Percentiles rank a stretch among this genome's conserved stretches.
Evolutionary conservation across 2,329 filamentous ascomycete species (phyloP).

Genomic region (Botryotinia calthae): DNA sequence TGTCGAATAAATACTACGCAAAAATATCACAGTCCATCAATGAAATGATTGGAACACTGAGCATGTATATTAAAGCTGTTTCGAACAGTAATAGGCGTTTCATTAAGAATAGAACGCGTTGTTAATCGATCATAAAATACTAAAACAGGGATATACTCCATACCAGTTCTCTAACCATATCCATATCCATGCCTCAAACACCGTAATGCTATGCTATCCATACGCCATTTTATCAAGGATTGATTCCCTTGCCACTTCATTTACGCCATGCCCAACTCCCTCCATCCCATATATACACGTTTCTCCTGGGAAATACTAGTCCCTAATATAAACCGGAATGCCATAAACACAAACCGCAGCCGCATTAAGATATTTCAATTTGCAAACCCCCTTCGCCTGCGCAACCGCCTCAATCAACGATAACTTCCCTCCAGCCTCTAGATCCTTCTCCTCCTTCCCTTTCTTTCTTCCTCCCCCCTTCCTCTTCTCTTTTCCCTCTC

Average conservation of each 20-base stretch:
- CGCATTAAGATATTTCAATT: conserved; percentile 87
- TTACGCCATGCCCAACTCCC: neutral
- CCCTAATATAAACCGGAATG: conserved; percentile 68
- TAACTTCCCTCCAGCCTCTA: conserved; percentile 41
- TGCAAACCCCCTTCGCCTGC: conserved; percentile 72
- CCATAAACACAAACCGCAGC: conserved; percentile 94
- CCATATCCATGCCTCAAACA: neutral
- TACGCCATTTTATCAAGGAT: neutral
- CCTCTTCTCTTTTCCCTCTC: conserved; percentile 35
- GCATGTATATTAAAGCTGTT: neutral
- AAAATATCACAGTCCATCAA: neutral
- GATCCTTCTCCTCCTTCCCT: conserved; percentile 31
- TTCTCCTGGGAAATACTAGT: neutral
- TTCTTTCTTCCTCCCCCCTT: conserved; percentile 34
- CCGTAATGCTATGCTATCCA: neutral
- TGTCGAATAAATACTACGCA: neutral
- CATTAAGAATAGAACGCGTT: neutral
- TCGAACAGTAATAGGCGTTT: neutral
- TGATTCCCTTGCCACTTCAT: neutral
- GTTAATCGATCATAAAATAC: neutral
- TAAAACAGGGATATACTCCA: neutral
- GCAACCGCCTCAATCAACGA: conserved; percentile 80
- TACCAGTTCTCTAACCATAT: neutral
- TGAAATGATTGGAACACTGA: neutral
- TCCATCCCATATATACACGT: neutral